A percentile compares a stretch with the other conserved stretches of the same genome.
These are phyloP conservation scores for Wickerhamiella infanticola DNA, from an alignment of 1,139 yeast species.

Conservation along the genomic window DNA sequence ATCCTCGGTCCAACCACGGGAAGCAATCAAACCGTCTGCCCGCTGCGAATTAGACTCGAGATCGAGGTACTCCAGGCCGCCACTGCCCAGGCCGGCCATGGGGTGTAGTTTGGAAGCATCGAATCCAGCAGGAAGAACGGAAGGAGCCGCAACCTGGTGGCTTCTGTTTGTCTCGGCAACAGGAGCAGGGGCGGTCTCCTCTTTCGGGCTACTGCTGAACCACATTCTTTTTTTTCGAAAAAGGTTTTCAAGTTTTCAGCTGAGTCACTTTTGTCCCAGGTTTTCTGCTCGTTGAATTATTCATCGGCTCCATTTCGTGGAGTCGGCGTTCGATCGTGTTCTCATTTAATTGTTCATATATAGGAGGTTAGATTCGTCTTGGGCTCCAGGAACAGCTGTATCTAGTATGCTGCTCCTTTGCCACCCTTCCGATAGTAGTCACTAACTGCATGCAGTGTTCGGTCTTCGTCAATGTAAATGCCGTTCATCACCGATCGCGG, in stretches of 20 bases:
- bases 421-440: constrained; percentile 46
- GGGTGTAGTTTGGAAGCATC: constrained; percentile 78
- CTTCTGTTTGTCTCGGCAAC: neutral
- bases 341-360: too few species aligned
- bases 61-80: constrained; percentile 80
- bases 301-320: too few species aligned
- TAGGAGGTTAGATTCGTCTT: too few species aligned
- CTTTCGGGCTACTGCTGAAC: neutral
- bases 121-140: constrained; percentile 40
- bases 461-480: constrained; percentile 25
- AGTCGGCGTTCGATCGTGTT: too few species aligned
- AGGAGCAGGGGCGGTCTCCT: neutral
- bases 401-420: constrained; percentile 27
- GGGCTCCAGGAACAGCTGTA: neutral
- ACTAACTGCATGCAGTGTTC: constrained; percentile 36
- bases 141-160: constrained; percentile 6
- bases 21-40: constrained; percentile 78
- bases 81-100: constrained; percentile 74
- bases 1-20: constrained; percentile 95
- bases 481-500: constrained; percentile 39
- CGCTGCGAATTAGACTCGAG: constrained; percentile 34
- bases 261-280: neutral
- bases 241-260: neutral
- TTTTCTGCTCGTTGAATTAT: too few species aligned
- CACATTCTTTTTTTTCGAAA: neutral